A percentile compares a stretch with the other conserved stretches of the same genome.
These are phyloP conservation scores for Daldinia grandis DNA, from an alignment of 495 filamentous ascomycete species.

Conservation along the genomic window DNA sequence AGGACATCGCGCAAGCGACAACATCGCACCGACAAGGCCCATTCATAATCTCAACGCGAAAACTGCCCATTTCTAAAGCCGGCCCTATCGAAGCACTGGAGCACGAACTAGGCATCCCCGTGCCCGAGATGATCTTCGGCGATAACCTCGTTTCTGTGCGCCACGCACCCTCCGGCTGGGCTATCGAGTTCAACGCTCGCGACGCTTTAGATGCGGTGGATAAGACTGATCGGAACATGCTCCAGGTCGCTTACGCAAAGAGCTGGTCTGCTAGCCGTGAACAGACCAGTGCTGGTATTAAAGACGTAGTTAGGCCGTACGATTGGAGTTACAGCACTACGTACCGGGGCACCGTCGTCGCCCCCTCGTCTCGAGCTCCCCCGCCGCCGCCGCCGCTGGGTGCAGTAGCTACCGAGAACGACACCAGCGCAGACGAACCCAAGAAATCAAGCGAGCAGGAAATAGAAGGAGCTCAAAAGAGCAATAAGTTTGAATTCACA, in stretches of 20 bases:
- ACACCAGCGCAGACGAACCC: neutral
- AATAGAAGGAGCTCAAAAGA: slow-evolving; percentile 15
- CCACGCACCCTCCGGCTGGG: slow-evolving; percentile 75
- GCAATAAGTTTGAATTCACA: slow-evolving; percentile 55
- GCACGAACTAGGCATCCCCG: slow-evolving; percentile 77
- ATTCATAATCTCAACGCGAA: slow-evolving; percentile 79
- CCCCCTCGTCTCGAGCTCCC: neutral
- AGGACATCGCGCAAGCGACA: slow-evolving; percentile 50
- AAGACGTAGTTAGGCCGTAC: slow-evolving; percentile 92
- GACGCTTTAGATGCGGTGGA: slow-evolving; percentile 90
- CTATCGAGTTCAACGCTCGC: slow-evolving; percentile 79
- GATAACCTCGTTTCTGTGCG: slow-evolving; percentile 83
- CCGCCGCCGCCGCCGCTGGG: neutral
- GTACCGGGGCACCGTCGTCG: slow-evolving; percentile 72
- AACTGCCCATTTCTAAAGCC: slow-evolving; percentile 91
- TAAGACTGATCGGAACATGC: slow-evolving; percentile 88
- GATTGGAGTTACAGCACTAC: slow-evolving; percentile 97
- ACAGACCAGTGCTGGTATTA: slow-evolving; percentile 85
- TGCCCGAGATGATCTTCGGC: slow-evolving; percentile 99
- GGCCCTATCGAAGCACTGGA: slow-evolving; percentile 89
- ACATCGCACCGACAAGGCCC: slow-evolving; percentile 61
- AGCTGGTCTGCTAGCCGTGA: slow-evolving; percentile 90
- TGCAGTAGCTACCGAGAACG: neutral
- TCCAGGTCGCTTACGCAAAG: slow-evolving; percentile 90
- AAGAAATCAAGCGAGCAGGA: neutral